Evolutionary conservation across 441 rosid genomes (phyloP), one percentile per base, ranked within the genome.

Genomic region (Bocquillonia castaneifolia): DNA sequence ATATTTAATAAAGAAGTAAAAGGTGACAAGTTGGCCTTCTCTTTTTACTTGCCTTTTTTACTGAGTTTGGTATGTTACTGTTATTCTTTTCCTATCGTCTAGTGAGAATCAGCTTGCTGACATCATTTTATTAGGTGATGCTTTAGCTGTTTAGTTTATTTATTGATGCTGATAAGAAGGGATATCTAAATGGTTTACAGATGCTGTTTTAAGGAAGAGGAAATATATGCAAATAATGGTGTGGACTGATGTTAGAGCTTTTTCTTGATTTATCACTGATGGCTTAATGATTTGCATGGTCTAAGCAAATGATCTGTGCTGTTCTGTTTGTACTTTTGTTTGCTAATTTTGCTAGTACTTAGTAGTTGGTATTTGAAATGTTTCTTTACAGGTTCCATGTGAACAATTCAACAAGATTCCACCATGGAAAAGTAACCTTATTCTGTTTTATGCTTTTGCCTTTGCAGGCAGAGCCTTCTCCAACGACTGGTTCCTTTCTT

Each of bases 391-490:
- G 32, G 10, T 69, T 8, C 18, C 22, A 17, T 7, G 3, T 29
- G 57, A 53, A 40, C 48, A 6, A 37, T 22, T 32, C n/a, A 23
- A 50, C 58, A 47, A 51, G 62, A n/a, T 57, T 61, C 65, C 59
- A 18, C 56, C 37, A 47, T 10, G 62, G 64, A 50, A 31, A 60
- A n/a, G n/a, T n/a, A n/a, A n/a, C n/a, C n/a, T 18, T 23, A 56
- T 39, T 67, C 34, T 48, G 17, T 63, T 37, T 10, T 54, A 60
- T 53, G 71, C 63, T 83, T 68, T 70, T 74, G 67, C 47, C 61
- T 70, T 72, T 79, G 67, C 82, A 93, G 96, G 84, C 84, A 40
- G 96, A 89, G 79, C 93, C 97, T 63, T 93, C 97, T 17, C 99
- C 97, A 68, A 89, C 99, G 31, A 88, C 96, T 10, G 99, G 99